Conservation (phyloP, 139 green algal genomes). For the Closterium sp. region DNA sequence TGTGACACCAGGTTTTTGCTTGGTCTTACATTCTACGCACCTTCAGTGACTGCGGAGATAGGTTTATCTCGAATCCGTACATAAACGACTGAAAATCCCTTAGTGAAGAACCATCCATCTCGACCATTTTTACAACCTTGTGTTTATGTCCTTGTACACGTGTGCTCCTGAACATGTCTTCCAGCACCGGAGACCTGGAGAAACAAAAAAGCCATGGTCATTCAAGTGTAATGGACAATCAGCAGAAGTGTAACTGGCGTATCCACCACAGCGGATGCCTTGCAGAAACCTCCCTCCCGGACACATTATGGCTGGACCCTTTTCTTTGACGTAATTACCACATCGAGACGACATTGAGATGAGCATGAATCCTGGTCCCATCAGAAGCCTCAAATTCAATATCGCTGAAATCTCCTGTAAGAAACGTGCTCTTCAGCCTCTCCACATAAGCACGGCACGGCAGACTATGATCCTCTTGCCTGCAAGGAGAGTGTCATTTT, state of each 20-base stretch:
- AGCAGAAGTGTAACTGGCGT: no score
- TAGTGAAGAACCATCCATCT: not conserved
- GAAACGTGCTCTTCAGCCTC: not conserved
- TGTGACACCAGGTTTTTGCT: no score
- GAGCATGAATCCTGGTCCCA: not conserved
- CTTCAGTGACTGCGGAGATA: not conserved
- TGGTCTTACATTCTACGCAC: no score
- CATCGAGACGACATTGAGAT: not conserved
- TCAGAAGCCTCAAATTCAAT: not conserved
- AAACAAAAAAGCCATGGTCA: not conserved
- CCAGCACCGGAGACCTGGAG: not conserved
- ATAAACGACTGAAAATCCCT: not conserved
- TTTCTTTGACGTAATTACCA: no score
- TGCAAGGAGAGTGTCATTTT: no score
- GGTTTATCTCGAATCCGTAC: not conserved
- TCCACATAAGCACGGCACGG: no score
- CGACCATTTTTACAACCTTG: not conserved
- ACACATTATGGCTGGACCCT: no score
- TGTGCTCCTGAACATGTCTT: not conserved
- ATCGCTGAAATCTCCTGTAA: not conserved
- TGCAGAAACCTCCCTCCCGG: no score
- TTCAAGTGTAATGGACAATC: no score
- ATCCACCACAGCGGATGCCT: no score
- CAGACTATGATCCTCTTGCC: no score
- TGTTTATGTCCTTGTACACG: not conserved